Conservation (phyloP, 1,139 yeast genomes). For the Geotrichum siamense region DNA sequence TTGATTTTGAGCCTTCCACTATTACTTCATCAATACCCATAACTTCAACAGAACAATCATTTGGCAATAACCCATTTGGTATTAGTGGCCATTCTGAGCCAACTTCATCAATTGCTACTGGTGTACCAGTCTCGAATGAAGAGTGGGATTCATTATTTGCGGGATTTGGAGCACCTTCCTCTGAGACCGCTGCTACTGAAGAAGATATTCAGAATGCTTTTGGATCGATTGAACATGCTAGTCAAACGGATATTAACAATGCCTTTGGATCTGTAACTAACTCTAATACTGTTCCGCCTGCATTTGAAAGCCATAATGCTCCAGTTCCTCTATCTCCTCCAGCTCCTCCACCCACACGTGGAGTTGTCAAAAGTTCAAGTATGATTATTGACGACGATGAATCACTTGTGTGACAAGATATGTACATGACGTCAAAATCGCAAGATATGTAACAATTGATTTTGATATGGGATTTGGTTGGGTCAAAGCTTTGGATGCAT, state of each 20-base stretch:
- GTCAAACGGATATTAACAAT: slow-evolving; percentile 23
- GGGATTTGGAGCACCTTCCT: slow-evolving; percentile 42
- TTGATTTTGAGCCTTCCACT: not conserved
- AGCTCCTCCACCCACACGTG: too few species aligned
- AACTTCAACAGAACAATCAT: slow-evolving; percentile 7
- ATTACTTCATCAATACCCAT: not conserved
- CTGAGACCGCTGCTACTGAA: not conserved
- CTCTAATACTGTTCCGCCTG: not conserved
- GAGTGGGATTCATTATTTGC: slow-evolving; percentile 96
- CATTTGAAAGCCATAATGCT: slow-evolving; percentile 6
- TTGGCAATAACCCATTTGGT: slow-evolving; percentile 2
- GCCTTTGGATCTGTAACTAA: slow-evolving; percentile 20
- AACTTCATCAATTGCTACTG: not conserved
- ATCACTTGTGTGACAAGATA: not conserved
- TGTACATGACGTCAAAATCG: slow-evolving; percentile 13
- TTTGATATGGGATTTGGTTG: slow-evolving; percentile 82
- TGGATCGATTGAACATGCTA: slow-evolving; percentile 12
- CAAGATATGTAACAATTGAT: slow-evolving; percentile 55
- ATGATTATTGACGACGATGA: not conserved
- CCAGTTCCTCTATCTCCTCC: slow-evolving; percentile 7
- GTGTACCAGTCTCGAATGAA: slow-evolving; percentile 35
- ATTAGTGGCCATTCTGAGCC: not conserved
- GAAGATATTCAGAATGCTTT: not conserved
- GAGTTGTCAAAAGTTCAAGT: not conserved
- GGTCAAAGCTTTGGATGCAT: slow-evolving; percentile 58